Percentiles rank a stretch among this genome's conserved stretches.
Evolutionary conservation across 1,284 basidiomycete genomes (phyloP).

Genomic region (Grifola frondosa): DNA sequence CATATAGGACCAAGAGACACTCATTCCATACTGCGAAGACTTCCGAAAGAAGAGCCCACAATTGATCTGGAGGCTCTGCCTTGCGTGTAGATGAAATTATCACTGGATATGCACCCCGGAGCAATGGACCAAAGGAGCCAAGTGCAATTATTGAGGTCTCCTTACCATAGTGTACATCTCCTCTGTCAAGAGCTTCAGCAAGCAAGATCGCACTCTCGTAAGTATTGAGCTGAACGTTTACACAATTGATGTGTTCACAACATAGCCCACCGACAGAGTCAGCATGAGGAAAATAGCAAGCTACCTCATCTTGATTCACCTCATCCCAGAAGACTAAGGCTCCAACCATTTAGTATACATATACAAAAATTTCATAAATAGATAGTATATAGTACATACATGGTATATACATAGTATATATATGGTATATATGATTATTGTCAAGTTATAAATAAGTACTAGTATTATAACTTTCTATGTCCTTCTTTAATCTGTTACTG

Average conservation of each 20-base stretch:
- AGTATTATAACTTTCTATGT: too few species aligned
- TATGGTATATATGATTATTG: too few species aligned
- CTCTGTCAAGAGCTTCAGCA: constrained; percentile 8
- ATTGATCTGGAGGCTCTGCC: constrained; percentile 5
- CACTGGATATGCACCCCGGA: constrained; percentile 13
- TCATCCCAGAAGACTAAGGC: constrained; percentile 23
- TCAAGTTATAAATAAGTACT: too few species aligned
- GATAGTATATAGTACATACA: too few species aligned
- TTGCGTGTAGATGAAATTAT: constrained; percentile 16
- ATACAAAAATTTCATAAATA: too few species aligned
- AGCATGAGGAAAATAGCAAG: constrained; percentile 11
- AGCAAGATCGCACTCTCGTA: constrained; percentile 6
- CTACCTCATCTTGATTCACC: constrained; percentile 17
- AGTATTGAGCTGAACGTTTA: constrained; percentile 6
- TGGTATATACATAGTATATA: too few species aligned
- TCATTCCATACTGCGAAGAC: constrained; percentile 2
- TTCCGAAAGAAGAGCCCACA: background rate
- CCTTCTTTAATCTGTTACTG: too few species aligned
- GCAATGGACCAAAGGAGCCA: constrained; percentile 2
- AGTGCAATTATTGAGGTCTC: constrained; percentile 17
- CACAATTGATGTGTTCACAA: constrained; percentile 13
- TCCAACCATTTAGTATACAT: too few species aligned
- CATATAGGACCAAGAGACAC: constrained; percentile 18
- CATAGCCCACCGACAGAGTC: constrained; percentile 24
- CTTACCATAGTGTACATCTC: constrained; percentile 13